Base-by-base conservation (phyloP, 2,329 filamentous ascomycete genomes). In the Claviceps purpurea region DNA sequence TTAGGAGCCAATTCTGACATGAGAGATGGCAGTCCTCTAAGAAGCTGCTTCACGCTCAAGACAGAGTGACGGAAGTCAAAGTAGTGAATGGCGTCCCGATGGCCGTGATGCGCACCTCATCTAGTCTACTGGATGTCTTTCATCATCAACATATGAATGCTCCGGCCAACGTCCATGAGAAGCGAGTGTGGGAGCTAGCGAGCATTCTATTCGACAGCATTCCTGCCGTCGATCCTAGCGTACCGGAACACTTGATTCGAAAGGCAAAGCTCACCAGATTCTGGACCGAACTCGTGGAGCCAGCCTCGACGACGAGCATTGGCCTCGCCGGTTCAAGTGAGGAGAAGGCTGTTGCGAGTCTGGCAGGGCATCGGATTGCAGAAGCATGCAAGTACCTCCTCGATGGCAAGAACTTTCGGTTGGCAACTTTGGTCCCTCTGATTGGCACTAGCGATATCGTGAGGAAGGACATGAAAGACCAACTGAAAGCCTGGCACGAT, bases 141-240 rank as follows among this genome's bases (percentile, higher is more conserved):
- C 72, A 68, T 54, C 66, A 66, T 42, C 68, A 68, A 46, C 68
- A 69, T 41, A 61, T 65, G 58, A 69, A 64, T 20, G 66, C 71
- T 56, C 68, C 71, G 16, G 73, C 73, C 22, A 73, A 67, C 51
- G 66, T 71, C 20, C 79, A 88, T 53, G 88, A 94, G 67, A 80
- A 82, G 61, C 74, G 81, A 14, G 81, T 93, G 1, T 98, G 94
- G 93, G 79, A 88, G 55, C 74, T 98, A 39, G 84, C 88, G 1
- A 86, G 87, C 53, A 83, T 96, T 40, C 76, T 98, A 3, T 98
- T 95, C 62, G 89, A 95, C 57, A 74, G 82, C n/a, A 56, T 81
- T 11, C 70, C 56, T 2, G 48, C 70, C 16, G 63, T 76, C 34
- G 67, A 71, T 2, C 53, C 66, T 2, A 70, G 74, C 1, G 59